phyloP scores from a whole-genome alignment of 192 early-diverging fungal genomes.

The Cetraspora pellucida region DNA sequence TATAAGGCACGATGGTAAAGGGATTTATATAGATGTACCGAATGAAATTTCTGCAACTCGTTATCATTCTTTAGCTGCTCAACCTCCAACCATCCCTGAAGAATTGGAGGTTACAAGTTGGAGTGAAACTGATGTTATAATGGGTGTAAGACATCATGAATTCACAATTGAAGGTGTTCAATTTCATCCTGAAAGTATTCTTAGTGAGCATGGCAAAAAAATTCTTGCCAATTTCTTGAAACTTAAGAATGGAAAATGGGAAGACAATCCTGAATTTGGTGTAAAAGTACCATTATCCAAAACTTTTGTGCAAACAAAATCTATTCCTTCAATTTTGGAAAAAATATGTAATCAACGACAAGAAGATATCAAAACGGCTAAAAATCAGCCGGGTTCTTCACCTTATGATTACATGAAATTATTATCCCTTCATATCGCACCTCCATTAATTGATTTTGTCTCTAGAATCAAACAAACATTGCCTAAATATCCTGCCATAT shows the following conservation, averaged over 20 bases:
- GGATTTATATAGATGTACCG: conserved; percentile 81
- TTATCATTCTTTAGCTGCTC: conserved; percentile 96
- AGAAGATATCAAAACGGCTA: conserved; percentile 73
- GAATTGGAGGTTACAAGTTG: conserved; percentile 86
- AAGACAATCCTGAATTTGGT: conserved; percentile 57
- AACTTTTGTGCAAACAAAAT: conserved; percentile 39
- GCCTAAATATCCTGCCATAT: conserved; percentile 66
- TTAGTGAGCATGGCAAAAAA: conserved; percentile 85
- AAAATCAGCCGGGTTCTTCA: conserved; percentile 72
- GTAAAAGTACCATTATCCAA: conserved; percentile 47
- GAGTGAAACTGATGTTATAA: conserved; percentile 81
- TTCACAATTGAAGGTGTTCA: conserved; percentile 95
- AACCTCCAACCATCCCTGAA: conserved; percentile 77
- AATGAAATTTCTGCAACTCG: conserved; percentile 89
- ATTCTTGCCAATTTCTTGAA: conserved; percentile 91
- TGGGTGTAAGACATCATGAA: conserved; percentile 92
- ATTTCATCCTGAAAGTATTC: conserved; percentile 97
- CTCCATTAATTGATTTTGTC: conserved; percentile 78
- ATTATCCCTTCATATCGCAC: conserved; percentile 72
- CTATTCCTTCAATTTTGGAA: conserved; percentile 71
- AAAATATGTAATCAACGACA: conserved; percentile 82
- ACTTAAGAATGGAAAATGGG: conserved; percentile 88
- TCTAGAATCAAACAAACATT: conserved; percentile 62
- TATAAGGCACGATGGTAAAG: conserved; percentile 90
- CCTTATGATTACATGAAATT: conserved; percentile 68